Evolutionary conservation across 2,329 filamentous ascomycete genomes (phyloP).

Genomic region (Aureobasidium uvarum): DNA sequence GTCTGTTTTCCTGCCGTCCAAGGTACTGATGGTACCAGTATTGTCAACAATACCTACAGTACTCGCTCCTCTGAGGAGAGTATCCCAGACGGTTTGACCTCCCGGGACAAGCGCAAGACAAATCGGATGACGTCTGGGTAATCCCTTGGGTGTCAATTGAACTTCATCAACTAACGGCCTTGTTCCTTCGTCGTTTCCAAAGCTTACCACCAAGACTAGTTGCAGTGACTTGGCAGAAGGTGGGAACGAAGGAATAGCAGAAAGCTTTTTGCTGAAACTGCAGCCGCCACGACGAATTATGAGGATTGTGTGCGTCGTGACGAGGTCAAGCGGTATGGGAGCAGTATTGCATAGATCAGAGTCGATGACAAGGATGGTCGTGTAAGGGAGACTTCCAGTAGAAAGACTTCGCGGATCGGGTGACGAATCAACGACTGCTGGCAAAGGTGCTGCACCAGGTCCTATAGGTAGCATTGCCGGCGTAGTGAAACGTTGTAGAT

Average conservation of each 20-base stretch:
- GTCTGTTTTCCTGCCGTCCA: background rate
- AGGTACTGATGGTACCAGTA: constrained; percentile 26
- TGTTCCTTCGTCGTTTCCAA: constrained; percentile 52
- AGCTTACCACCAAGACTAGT: constrained; percentile 74
- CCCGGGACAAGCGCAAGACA: constrained; percentile 81
- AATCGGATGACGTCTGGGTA: constrained; percentile 68
- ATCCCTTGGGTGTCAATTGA: constrained; percentile 69
- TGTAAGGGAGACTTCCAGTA: constrained; percentile 44
- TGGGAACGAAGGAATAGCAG: constrained; percentile 76
- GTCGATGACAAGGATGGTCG: constrained; percentile 63
- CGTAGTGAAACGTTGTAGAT: constrained; percentile 42
- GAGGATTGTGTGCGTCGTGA: constrained; percentile 67
- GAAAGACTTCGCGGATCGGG: constrained; percentile 47
- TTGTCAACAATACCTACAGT: constrained; percentile 32
- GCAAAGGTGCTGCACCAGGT: constrained; percentile 66
- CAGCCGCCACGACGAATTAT: constrained; percentile 80
- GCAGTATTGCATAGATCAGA: constrained; percentile 60
- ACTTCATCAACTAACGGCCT: constrained; percentile 72
- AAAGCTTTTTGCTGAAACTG: constrained; percentile 77
- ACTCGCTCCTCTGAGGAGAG: constrained; percentile 58
- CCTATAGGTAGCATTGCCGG: constrained; percentile 57
- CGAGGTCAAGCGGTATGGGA: constrained; percentile 53
- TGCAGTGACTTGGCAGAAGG: constrained; percentile 60
- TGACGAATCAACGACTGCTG: constrained; percentile 40
- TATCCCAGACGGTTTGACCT: constrained; percentile 62